phyloP scores from a whole-genome alignment of 2,329 filamentous ascomycete genomes.

The Lecanicillium sp. region DNA sequence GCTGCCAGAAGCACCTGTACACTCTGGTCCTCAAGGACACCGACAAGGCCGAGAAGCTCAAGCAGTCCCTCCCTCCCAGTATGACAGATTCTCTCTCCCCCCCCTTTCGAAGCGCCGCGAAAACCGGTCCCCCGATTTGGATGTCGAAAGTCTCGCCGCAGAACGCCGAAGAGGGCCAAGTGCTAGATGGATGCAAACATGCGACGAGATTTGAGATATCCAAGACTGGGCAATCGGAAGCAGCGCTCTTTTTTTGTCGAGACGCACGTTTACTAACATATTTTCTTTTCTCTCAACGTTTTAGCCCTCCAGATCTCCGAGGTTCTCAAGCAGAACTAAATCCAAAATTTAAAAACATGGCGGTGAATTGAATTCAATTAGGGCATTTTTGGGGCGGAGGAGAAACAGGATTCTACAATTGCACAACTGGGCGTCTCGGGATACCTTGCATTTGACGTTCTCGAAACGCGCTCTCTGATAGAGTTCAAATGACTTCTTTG shows the following conservation, averaged over 20 bases:
- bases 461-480: constrained; percentile 30
- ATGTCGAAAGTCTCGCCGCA: too few relatives aligned
- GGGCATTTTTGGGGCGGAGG: too few relatives aligned
- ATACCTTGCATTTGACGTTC: constrained; percentile 43
- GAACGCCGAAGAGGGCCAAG: constrained; percentile 8
- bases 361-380: constrained; percentile 3
- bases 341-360: constrained; percentile 16
- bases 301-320: constrained; percentile 48
- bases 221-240: too few relatives aligned
- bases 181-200: neutral
- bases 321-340: constrained; percentile 46
- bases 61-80: constrained; percentile 98
- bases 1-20: constrained; percentile 94
- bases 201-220: too few relatives aligned
- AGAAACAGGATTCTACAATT: constrained; percentile 24
- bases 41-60: constrained; percentile 99
- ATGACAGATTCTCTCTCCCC: constrained; percentile 34
- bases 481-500: constrained; percentile 18
- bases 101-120: too few relatives aligned
- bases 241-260: too few relatives aligned
- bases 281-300: constrained; percentile 6
- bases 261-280: constrained; percentile 10
- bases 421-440: constrained; percentile 46
- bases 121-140: too few relatives aligned
- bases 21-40: constrained; percentile 96